Conservation (phyloP, 2,329 filamentous ascomycete species). For the Apiospora malaysiana region DNA sequence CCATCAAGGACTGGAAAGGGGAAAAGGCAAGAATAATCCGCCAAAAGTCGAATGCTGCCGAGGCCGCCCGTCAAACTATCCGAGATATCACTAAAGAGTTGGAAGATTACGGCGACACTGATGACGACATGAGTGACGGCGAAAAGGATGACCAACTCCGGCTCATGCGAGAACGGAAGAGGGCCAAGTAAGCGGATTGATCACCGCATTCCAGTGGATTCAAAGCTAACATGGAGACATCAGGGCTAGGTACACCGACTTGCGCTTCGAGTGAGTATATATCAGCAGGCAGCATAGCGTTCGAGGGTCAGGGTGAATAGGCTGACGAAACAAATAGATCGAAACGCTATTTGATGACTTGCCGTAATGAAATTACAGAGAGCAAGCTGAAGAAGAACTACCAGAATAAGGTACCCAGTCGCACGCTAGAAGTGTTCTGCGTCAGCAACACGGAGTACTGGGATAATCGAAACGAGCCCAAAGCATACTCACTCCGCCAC, state of each 20-base stretch:
- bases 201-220: neutral
- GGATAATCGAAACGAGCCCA: slow-evolving; percentile 39
- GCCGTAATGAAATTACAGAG: slow-evolving; percentile 45
- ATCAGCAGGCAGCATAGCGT: too few relatives aligned
- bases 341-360: slow-evolving; percentile 41
- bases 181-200: neutral
- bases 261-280: neutral
- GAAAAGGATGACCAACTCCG: neutral
- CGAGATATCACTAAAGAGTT: neutral
- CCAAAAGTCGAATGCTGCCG: neutral
- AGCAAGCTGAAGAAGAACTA: slow-evolving; percentile 40
- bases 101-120: neutral
- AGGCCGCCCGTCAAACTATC: neutral
- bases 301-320: neutral
- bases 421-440: slow-evolving; percentile 46
- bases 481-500: slow-evolving; percentile 34
- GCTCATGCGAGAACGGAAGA: neutral
- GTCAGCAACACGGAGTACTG: slow-evolving; percentile 52
- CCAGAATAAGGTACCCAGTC: slow-evolving; percentile 29
- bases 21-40: slow-evolving; percentile 30
- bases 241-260: neutral
- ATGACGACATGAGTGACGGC: neutral
- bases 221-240: neutral
- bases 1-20: slow-evolving; percentile 40
- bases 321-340: neutral